Conservation (phyloP, 2,329 filamentous ascomycete genomes). For the Coniochaeta hoffmannii region DNA sequence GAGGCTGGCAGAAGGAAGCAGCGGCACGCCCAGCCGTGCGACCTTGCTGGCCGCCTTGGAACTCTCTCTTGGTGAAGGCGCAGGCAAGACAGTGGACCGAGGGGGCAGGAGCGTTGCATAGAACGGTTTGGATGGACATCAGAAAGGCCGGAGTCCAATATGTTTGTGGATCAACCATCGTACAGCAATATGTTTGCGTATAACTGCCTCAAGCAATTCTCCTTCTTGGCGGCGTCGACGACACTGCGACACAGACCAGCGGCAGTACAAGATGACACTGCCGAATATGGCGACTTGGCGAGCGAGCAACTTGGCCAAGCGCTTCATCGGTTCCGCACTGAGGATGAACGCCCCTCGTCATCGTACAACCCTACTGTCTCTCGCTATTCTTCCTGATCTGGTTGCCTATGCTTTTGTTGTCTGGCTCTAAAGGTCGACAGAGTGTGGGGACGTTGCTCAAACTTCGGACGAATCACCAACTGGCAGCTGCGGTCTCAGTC, state of each 20-base stretch:
- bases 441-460: not conserved
- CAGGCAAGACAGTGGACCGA: not conserved
- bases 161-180: constrained; percentile 15
- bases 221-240: constrained; percentile 14
- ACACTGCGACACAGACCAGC: constrained; percentile 12
- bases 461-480: not conserved
- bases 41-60: not conserved
- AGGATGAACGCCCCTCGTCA: not conserved
- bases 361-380: not conserved
- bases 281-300: constrained; percentile 6
- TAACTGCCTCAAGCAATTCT: not conserved
- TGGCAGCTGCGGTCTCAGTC: not conserved
- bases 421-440: not conserved
- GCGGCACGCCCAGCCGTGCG: not conserved
- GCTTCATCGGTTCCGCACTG: not conserved
- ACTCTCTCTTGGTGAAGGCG: not conserved
- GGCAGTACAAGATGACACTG: not conserved
- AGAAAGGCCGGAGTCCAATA: constrained; percentile 10
- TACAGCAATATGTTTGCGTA: constrained; percentile 13
- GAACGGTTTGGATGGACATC: not conserved
- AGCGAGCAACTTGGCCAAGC: constrained; percentile 13
- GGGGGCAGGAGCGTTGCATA: not conserved
- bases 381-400: not conserved
- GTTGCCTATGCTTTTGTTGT: not conserved
- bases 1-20: not conserved